A percentile compares a stretch with the other conserved stretches of the same genome.
Evolutionary conservation across 2,329 filamentous ascomycete species (phyloP).

Genomic region (Sporothrix pseudoabietina): DNA sequence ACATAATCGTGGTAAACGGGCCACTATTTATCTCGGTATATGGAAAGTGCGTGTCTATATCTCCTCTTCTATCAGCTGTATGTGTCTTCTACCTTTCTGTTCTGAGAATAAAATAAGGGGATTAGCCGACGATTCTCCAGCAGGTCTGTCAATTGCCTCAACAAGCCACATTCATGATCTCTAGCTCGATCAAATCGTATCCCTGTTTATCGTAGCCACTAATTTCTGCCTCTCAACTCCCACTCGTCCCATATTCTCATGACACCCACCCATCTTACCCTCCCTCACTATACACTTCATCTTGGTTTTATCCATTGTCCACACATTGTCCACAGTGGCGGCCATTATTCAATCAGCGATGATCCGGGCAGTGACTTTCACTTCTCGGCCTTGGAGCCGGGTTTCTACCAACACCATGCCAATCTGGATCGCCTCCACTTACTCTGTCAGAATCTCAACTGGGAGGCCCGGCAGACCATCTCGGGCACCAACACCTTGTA

Average conservation of each 20-base stretch:
- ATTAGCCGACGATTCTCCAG: not conserved
- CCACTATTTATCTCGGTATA: not conserved
- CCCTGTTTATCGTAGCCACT: too few species aligned
- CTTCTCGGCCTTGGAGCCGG: conserved; percentile 45
- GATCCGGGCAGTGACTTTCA: conserved; percentile 52
- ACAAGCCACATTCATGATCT: too few species aligned
- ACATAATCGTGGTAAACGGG: not conserved
- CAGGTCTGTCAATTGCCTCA: not conserved
- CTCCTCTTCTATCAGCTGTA: not conserved
- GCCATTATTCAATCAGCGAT: conserved; percentile 49
- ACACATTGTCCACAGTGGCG: conserved; percentile 34
- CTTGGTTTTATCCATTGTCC: not conserved
- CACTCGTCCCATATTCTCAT: not conserved
- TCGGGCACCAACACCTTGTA: conserved; percentile 35
- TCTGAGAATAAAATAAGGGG: not conserved
- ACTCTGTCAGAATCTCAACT: conserved; percentile 53
- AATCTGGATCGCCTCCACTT: conserved; percentile 52
- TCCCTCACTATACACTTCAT: not conserved
- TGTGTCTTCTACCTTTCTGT: too few species aligned
- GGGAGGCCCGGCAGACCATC: conserved; percentile 38
- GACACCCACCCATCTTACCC: not conserved
- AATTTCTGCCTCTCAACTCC: not conserved
- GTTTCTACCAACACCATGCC: conserved; percentile 51
- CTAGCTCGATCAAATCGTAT: too few species aligned
- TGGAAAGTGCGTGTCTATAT: not conserved